phyloP scores from a whole-genome alignment of 2,329 filamentous ascomycete species.

The Penicillium sclerotiorum region DNA sequence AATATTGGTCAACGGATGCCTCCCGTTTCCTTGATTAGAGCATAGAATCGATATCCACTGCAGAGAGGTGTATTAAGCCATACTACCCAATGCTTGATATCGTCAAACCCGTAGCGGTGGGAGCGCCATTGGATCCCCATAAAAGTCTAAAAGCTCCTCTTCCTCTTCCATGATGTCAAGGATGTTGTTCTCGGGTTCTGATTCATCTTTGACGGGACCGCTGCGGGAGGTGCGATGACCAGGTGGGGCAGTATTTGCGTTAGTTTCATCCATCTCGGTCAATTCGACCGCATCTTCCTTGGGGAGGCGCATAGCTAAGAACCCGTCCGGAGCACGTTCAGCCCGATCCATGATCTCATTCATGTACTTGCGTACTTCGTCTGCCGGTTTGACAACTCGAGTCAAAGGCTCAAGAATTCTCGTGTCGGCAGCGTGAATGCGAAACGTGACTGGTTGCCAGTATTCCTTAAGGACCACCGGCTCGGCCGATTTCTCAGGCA shows the following conservation, averaged over 20 bases:
- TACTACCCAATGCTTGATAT: too few species aligned
- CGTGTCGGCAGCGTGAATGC: slow-evolving; percentile 56
- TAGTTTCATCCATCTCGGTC: slow-evolving; percentile 30
- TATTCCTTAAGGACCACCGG: slow-evolving; percentile 46
- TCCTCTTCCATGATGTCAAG: slow-evolving; percentile 29
- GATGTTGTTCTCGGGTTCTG: slow-evolving; percentile 28
- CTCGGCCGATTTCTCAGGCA: slow-evolving; percentile 12
- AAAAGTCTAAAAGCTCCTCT: slow-evolving; percentile 41
- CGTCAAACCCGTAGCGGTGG: slow-evolving; percentile 21
- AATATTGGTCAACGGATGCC: too few species aligned
- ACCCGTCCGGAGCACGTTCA: slow-evolving; percentile 57
- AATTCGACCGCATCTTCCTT: slow-evolving; percentile 38
- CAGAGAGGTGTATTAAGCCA: too few species aligned
- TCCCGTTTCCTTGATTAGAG: too few species aligned
- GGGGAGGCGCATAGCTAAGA: slow-evolving; percentile 60
- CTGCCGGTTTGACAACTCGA: slow-evolving; percentile 57
- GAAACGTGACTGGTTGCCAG: slow-evolving; percentile 59
- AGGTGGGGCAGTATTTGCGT: slow-evolving; percentile 23
- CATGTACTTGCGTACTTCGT: slow-evolving; percentile 59
- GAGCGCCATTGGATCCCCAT: slow-evolving; percentile 42
- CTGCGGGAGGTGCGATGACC: slow-evolving; percentile 18
- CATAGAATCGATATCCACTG: too few species aligned
- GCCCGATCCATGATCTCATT: slow-evolving; percentile 60
- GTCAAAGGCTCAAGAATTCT: slow-evolving; percentile 58
- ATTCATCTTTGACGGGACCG: slow-evolving; percentile 32